Percentiles rank a stretch among this genome's conserved stretches.
Evolutionary conservation across 2,329 filamentous ascomycete genomes (phyloP).

Genomic region (Fusarium neocosmosporiellum): DNA sequence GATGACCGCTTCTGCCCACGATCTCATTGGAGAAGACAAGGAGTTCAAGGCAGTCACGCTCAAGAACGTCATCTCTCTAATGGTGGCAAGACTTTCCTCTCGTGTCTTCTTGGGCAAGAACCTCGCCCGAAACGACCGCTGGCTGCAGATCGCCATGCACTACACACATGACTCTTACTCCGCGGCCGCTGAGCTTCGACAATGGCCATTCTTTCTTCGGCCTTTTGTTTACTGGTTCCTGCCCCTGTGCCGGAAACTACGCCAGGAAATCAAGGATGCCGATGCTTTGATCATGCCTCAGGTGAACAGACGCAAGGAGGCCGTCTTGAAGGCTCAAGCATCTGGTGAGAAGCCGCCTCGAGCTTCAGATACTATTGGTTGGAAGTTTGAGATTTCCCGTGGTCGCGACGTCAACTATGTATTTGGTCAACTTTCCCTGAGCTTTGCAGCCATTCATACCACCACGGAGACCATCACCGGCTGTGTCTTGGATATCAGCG

Average conservation of each 20-base stretch:
- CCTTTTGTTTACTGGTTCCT: background rate
- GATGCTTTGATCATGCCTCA: background rate
- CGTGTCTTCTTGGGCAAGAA: constrained; percentile 59
- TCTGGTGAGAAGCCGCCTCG: background rate
- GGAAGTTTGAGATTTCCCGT: constrained; percentile 54
- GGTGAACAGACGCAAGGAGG: background rate
- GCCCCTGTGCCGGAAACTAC: background rate
- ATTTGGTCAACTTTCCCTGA: constrained; percentile 66
- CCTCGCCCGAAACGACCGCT: constrained; percentile 58
- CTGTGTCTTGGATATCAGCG: background rate
- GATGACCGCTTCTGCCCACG: background rate
- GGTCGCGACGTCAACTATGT: constrained; percentile 16
- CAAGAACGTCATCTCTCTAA: background rate
- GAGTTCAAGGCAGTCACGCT: background rate
- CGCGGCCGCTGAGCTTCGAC: constrained; percentile 1
- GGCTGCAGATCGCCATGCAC: constrained; percentile 57
- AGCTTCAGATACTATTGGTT: constrained; percentile 55
- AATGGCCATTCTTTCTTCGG: background rate
- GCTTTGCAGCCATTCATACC: background rate
- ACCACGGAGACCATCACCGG: background rate
- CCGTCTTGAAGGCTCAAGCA: background rate
- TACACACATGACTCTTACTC: constrained; percentile 55
- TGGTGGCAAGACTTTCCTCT: constrained; percentile 61
- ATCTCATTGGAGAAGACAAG: background rate
- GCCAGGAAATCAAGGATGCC: background rate